Conservation (phyloP, 2,329 filamentous ascomycete species). For the Alternaria postmessia region DNA sequence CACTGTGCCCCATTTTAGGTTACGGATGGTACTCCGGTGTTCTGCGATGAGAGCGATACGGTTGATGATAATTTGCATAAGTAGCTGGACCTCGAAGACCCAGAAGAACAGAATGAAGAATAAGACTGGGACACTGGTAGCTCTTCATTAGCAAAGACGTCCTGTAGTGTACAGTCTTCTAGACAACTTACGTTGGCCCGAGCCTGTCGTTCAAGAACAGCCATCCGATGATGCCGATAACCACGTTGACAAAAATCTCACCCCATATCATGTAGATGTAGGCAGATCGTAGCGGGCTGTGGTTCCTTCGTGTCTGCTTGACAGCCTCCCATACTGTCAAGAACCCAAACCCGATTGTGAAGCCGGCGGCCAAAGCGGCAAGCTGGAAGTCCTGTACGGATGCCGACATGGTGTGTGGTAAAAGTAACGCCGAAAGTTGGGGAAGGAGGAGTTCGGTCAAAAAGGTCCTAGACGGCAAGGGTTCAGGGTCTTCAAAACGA, state of each 20-base stretch:
- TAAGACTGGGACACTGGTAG: constrained; percentile 36
- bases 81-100: constrained; percentile 55
- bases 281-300: constrained; percentile 42
- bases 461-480: background rate
- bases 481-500: background rate
- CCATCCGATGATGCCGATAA: constrained; percentile 44
- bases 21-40: constrained; percentile 47
- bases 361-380: constrained; percentile 45
- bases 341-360: constrained; percentile 46
- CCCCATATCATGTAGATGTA: constrained; percentile 51
- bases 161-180: background rate
- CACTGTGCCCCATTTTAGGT: constrained; percentile 59
- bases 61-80: constrained; percentile 66
- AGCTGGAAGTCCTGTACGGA: constrained; percentile 40
- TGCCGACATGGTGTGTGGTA: constrained; percentile 26
- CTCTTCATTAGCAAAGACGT: constrained; percentile 3
- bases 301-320: constrained; percentile 47
- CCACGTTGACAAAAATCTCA: constrained; percentile 39
- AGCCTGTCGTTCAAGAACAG: constrained; percentile 40
- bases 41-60: constrained; percentile 61
- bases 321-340: constrained; percentile 48
- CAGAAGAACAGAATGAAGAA: constrained; percentile 46
- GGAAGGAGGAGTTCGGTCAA: constrained; percentile 6
- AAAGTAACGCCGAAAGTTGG: constrained; percentile 2
- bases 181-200: constrained; percentile 39